Evolutionary conservation across 2,329 filamentous ascomycete genomes (phyloP), one percentile per base, ranked within the genome.

Genomic region (Seiridium cupressi): DNA sequence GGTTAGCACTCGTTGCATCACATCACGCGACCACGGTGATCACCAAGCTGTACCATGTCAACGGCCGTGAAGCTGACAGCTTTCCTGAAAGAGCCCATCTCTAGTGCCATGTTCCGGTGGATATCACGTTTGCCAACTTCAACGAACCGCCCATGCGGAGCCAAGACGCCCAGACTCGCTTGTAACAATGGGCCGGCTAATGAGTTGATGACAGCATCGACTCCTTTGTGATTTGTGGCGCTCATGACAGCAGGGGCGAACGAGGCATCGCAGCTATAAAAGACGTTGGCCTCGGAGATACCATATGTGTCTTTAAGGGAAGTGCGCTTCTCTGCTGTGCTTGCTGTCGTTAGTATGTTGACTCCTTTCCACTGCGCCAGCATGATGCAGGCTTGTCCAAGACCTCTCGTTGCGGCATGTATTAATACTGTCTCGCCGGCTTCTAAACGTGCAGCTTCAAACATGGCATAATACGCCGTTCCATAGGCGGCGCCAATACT

Each of bases 41-140:
- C 4, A 84, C 64, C 1, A 75, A 69, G 44, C 79, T 51, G 49
- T 4, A 32, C 74, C 51, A 81, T 67, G 60, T 83, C 79, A 0
- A 83, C 73, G 0, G 79, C 76, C 60, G 75, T 73, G 63, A 80
- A 81, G 40, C 75, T 79, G 35, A 75, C 74, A 62, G 81, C 82
- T 60, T 71, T 73, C 35, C 79, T 76, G 51, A 81, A 77, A 18
- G 76, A 76, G n/a, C 73, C 65, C 75, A 84, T 79, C 49, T 82
- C 79, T 0, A 85, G 68, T 1, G 76, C 70, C 1, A 72, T 75
- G 60, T 64, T 68, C 4, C 64, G 58, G 57, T 57, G 63, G 26
- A 62, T 59, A 44, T 70, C 67, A 5, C 63, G 64, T 10, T 64
- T 64, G 5, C 69, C 64, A 58, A 73, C 66, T 59, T 72, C 67